phyloP scores from a whole-genome alignment of 1,284 basidiomycete genomes.

The Ustilago lituana region DNA sequence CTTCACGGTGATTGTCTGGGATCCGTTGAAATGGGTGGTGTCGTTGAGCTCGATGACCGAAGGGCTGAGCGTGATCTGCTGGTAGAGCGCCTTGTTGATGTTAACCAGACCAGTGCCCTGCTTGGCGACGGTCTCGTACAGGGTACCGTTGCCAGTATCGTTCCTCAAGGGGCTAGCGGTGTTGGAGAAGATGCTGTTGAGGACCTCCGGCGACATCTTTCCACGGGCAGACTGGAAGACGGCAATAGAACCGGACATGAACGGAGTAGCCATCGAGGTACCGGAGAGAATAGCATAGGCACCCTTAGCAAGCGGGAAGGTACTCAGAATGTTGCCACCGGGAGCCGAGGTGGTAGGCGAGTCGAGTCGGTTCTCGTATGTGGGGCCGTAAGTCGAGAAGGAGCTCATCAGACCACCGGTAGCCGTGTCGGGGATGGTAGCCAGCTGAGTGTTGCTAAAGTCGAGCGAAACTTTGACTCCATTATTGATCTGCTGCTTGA shows the following conservation, averaged over 20 bases:
- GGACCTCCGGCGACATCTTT: slow-evolving; percentile 63
- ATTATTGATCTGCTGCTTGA: slow-evolving; percentile 69
- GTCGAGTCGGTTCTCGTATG: slow-evolving; percentile 74
- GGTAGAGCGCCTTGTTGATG: slow-evolving; percentile 74
- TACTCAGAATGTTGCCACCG: slow-evolving; percentile 70
- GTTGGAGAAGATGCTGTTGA: slow-evolving; percentile 73
- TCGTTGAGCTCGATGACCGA: slow-evolving; percentile 77
- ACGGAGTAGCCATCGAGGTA: slow-evolving; percentile 67
- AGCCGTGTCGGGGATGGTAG: slow-evolving; percentile 66
- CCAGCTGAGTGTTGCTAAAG: slow-evolving; percentile 71
- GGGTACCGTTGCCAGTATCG: slow-evolving; percentile 70
- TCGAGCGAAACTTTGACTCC: slow-evolving; percentile 70
- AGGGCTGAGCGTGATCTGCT: slow-evolving; percentile 72
- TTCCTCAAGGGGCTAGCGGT: slow-evolving; percentile 72
- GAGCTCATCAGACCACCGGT: slow-evolving; percentile 73
- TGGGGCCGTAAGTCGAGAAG: slow-evolving; percentile 74
- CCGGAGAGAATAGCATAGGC: slow-evolving; percentile 70
- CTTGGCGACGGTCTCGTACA: slow-evolving; percentile 74
- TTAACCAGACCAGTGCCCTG: slow-evolving; percentile 77
- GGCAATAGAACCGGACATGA: slow-evolving; percentile 75
- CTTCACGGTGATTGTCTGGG: slow-evolving; percentile 50
- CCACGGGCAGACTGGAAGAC: slow-evolving; percentile 73
- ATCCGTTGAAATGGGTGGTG: slow-evolving; percentile 69
- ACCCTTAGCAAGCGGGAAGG: slow-evolving; percentile 59
- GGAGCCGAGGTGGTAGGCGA: slow-evolving; percentile 73